Evolutionary conservation across 306 rosid species (phyloP).

Genomic region (Begonia masoniana): DNA sequence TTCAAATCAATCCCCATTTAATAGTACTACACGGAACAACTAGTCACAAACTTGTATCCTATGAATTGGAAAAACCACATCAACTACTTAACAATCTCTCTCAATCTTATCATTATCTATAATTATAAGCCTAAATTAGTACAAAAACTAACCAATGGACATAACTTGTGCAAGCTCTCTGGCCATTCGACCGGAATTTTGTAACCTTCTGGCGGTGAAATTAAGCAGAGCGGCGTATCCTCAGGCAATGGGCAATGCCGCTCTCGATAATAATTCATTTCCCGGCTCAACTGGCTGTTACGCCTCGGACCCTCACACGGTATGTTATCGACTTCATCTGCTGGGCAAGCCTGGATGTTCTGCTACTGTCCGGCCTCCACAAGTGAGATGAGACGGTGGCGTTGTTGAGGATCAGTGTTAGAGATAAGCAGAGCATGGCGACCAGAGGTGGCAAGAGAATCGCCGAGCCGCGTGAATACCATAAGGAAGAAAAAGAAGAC

Average conservation of each 20-base stretch:
- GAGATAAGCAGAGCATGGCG: constrained; percentile 64
- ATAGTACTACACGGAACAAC: too few species aligned
- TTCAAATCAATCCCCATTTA: too few species aligned
- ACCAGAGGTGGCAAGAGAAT: constrained; percentile 82
- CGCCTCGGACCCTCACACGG: constrained; percentile 88
- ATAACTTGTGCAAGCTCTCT: constrained; percentile 84
- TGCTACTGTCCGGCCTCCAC: constrained; percentile 49
- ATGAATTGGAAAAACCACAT: too few species aligned
- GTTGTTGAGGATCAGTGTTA: constrained; percentile 63
- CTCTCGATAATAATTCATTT: constrained; percentile 87
- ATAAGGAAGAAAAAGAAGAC: constrained; percentile 63
- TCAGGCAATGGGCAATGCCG: constrained; percentile 70
- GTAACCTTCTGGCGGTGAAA: constrained; percentile 72
- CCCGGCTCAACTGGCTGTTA: constrained; percentile 82
- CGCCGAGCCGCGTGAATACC: constrained; percentile 72
- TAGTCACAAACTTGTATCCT: too few species aligned
- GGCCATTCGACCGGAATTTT: constrained; percentile 84
- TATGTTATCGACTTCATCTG: constrained; percentile 72
- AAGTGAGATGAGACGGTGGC: constrained; percentile 47
- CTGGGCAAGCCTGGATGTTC: constrained; percentile 57
- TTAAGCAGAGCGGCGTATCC: constrained; percentile 63
- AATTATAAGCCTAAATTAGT: too few species aligned
- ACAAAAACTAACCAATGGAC: too few species aligned
- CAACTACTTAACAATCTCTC: too few species aligned
- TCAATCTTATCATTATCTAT: too few species aligned